Evolutionary conservation across 805 yeast species (phyloP).

Genomic region (Cyberlindnera americana): DNA sequence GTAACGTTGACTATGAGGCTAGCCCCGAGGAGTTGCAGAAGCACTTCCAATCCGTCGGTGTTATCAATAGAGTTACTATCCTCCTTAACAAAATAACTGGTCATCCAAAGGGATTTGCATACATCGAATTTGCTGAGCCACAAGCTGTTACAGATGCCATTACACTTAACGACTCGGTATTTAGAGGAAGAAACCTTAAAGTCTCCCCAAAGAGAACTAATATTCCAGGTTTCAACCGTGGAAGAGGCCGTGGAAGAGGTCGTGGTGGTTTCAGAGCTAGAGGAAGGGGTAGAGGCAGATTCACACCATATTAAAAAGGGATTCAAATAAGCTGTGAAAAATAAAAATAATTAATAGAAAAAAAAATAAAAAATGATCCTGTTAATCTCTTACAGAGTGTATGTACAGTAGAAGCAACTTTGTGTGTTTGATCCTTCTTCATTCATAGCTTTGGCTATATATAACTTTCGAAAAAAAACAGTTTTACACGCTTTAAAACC

Average conservation of each 20-base stretch:
- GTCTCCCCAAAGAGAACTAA: conserved; percentile 80
- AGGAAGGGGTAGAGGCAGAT: conserved; percentile 42
- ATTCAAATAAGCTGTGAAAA: too few species aligned
- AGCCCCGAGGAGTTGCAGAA: conserved; percentile 78
- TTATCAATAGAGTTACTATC: conserved; percentile 77
- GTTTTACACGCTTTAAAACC: too few species aligned
- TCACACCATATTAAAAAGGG: conserved; percentile 43
- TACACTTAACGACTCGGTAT: conserved; percentile 56
- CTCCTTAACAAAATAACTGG: conserved; percentile 71
- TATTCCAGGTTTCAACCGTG: conserved; percentile 61
- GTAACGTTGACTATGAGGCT: conserved; percentile 77
- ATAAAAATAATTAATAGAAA: too few species aligned
- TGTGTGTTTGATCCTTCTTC: too few species aligned
- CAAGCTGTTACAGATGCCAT: conserved; percentile 64
- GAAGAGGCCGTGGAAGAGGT: conserved; percentile 48
- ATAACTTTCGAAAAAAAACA: too few species aligned
- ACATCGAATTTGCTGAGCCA: conserved; percentile 74
- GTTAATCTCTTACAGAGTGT: too few species aligned
- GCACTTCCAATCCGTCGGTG: conserved; percentile 66
- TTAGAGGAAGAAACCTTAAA: conserved; percentile 68
- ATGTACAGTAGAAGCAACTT: too few species aligned
- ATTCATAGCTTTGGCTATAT: too few species aligned
- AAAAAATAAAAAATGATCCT: too few species aligned
- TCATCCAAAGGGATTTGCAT: conserved; percentile 84
- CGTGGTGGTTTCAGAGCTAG: conserved; percentile 37